These are phyloP conservation scores for Eimeria nieschulzi DNA, from an alignment of 169 alveolate species.

Conservation along the genomic window DNA sequence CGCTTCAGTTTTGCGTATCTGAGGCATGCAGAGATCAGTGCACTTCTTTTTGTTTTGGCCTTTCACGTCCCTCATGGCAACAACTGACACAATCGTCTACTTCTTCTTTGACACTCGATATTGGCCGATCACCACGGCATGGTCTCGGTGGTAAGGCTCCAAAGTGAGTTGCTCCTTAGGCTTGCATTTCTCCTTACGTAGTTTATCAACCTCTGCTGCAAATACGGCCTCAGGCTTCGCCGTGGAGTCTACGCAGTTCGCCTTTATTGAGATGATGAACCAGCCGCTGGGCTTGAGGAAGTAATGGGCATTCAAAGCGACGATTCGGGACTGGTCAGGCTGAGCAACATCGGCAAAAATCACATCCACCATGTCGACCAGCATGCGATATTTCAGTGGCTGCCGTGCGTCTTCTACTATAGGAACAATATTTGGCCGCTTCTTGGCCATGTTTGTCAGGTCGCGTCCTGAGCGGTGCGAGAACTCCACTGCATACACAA, in stretches of 20 bases:
- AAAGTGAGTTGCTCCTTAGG: conserved; percentile 97
- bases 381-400: conserved; percentile 97
- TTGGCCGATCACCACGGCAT: conserved; percentile 97
- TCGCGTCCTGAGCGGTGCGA: conserved; percentile 98
- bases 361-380: conserved; percentile 98
- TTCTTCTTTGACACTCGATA: conserved; percentile 91
- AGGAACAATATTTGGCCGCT: conserved; percentile 98
- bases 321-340: conserved; percentile 98
- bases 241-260: conserved; percentile 98
- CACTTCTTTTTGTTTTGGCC: too few relatives aligned
- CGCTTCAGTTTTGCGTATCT: too few relatives aligned
- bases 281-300: conserved; percentile 98
- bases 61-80: too few relatives aligned
- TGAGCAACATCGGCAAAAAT: conserved; percentile 99
- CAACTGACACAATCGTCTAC: conserved; percentile 22
- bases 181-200: conserved; percentile 94
- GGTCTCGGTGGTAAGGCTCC: conserved; percentile 99
- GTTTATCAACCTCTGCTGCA: conserved; percentile 92
- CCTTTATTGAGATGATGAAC: conserved; percentile 97
- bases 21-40: too few relatives aligned
- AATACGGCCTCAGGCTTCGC: conserved; percentile 98
- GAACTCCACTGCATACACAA: conserved; percentile 99
- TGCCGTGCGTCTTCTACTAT: conserved; percentile 99
- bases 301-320: conserved; percentile 94
- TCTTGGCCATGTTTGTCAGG: conserved; percentile 98